Evolutionary conservation across 768 basidiomycete species (phyloP).

Genomic region (Pleurotus pulmonarius): DNA sequence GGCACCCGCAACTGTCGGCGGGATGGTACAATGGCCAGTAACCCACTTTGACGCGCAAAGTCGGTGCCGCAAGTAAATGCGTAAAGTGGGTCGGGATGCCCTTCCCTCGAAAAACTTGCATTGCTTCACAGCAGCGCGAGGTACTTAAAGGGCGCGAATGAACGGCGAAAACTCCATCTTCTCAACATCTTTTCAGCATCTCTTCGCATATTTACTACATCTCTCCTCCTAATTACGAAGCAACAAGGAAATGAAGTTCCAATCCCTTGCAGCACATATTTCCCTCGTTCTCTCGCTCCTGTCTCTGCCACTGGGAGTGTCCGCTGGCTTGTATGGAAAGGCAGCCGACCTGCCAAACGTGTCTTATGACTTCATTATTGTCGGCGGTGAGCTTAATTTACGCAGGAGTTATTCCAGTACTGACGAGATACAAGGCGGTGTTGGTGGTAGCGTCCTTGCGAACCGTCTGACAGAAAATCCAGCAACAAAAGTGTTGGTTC

Average conservation of each 20-base stretch:
- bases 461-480: slow-evolving; percentile 9
- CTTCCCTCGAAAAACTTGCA: too few relatives aligned
- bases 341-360: background rate
- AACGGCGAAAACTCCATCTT: too few relatives aligned
- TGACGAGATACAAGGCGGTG: slow-evolving; percentile 1
- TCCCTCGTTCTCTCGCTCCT: background rate
- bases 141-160: too few relatives aligned
- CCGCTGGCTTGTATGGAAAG: background rate
- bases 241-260: background rate
- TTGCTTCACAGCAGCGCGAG: too few relatives aligned
- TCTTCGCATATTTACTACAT: background rate
- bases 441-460: slow-evolving; percentile 5
- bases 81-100: too few relatives aligned
- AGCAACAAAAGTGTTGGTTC: background rate
- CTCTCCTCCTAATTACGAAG: background rate
- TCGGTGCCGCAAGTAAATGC: too few relatives aligned
- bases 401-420: background rate
- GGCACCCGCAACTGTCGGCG: too few relatives aligned
- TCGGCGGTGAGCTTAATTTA: slow-evolving; percentile 4
- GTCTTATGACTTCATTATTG: slow-evolving; percentile 10
- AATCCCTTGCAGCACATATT: background rate
- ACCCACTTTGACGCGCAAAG: too few relatives aligned
- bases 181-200: background rate
- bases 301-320: background rate
- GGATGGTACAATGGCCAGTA: too few relatives aligned